Evolutionary conservation across 768 basidiomycete species (phyloP), one percentile per base, ranked within the genome.

Genomic region (Phallus indusiatus): DNA sequence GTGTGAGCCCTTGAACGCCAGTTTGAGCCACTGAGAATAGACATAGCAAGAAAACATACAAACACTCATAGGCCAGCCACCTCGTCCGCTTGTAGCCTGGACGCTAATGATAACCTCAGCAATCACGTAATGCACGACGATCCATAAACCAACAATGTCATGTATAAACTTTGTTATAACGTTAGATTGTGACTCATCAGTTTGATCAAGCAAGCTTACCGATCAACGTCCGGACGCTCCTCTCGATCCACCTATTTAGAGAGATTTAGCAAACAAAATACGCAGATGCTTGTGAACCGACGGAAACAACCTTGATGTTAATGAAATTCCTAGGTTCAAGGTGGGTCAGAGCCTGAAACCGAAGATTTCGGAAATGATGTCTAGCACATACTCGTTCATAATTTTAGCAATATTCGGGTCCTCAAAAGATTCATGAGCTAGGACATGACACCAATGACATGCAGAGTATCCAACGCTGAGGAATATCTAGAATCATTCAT

Each of bases 381-480:
- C 73, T 20, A 75, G 66, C 53, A 69, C 74, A 58, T 69, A 61
- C 47, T 73, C 67, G 61, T 75, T 76, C 73, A 76, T 73, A 33
- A 74, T 62, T 56, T 71, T 65, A 1, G 74, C 75, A 2, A 70
- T 70, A 6, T 65, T 65, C 28, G 67, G 65, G 58, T 75, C 68
- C 57, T 75, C 74, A 60, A 76, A 76, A 49, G 70, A 72, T 57
- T 76, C 74, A 58, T 63, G 63, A 3, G 67, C 66, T 37, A 67
- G n/a, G n/a, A 53, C 54, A 60, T 47, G 46, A 60, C 69, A 64
- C 67, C 75, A 76, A 55, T 74, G 73, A 60, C 75, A 76, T 3
- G 74, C 73, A 0, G 75, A 75, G 58, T 76, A 76, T 2, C 75
- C 75, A 16, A 74, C 71, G 53, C 70, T 71, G 16, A 76, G 68